Evolutionary conservation across 352 stramenopile genomes (phyloP).

Genomic region (Phytophthora vignae): DNA sequence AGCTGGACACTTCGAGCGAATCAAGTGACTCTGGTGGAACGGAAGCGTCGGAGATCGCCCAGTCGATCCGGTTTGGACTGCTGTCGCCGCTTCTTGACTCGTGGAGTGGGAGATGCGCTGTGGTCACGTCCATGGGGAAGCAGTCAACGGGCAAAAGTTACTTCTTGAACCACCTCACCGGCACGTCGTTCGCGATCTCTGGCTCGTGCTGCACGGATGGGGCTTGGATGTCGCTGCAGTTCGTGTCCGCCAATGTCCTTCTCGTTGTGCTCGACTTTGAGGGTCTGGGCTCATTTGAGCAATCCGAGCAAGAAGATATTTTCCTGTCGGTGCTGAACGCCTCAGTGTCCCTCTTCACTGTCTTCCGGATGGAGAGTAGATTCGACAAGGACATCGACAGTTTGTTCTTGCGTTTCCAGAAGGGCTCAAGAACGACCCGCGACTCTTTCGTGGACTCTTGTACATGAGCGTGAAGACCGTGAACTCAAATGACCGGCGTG

Average conservation of each 20-base stretch:
- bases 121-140: slow-evolving; percentile 53
- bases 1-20: background rate
- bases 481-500: slow-evolving; percentile 64
- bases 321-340: slow-evolving; percentile 81
- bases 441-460: slow-evolving; percentile 62
- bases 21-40: slow-evolving; percentile 12
- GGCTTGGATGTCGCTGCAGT: slow-evolving; percentile 46
- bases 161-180: slow-evolving; percentile 75
- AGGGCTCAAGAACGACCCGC: slow-evolving; percentile 55
- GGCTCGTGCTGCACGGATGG: slow-evolving; percentile 45
- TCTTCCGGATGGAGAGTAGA: slow-evolving; percentile 79
- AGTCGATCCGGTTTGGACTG: slow-evolving; percentile 45
- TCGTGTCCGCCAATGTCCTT: slow-evolving; percentile 44
- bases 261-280: slow-evolving; percentile 82
- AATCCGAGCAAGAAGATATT: slow-evolving; percentile 75
- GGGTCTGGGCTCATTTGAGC: slow-evolving; percentile 76
- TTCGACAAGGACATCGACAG: slow-evolving; percentile 82
- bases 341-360: slow-evolving; percentile 67
- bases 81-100: slow-evolving; percentile 42
- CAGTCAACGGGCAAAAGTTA: slow-evolving; percentile 85
- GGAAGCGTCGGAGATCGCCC: slow-evolving; percentile 54
- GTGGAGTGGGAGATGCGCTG: slow-evolving; percentile 34
- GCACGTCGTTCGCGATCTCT: slow-evolving; percentile 70
- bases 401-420: slow-evolving; percentile 72
- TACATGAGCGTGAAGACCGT: slow-evolving; percentile 78